These are phyloP conservation scores for Craterostigma plantagineum DNA, from an alignment of 257 asterid genomes.

Conservation along the genomic window DNA sequence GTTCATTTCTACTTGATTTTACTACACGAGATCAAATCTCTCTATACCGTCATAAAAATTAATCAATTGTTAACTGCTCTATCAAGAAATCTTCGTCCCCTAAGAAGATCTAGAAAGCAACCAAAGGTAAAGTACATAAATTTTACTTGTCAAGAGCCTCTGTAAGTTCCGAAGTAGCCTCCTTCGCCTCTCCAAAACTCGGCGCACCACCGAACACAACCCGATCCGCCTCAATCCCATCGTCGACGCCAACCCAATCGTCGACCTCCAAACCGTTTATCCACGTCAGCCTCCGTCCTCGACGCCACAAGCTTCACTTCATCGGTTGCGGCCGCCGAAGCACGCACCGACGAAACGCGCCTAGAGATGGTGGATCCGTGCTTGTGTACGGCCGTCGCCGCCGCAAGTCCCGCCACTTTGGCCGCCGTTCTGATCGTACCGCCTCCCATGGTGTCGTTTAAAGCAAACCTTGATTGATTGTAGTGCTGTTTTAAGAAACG, in stretches of 20 bases:
- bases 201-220: slow-evolving; percentile 52
- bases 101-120: too few species aligned
- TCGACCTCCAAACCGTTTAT: slow-evolving; percentile 24
- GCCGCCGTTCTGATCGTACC: slow-evolving; percentile 60
- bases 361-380: slow-evolving; percentile 17
- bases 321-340: slow-evolving; percentile 14
- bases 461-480: too few species aligned
- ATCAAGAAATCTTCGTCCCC: too few species aligned
- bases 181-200: slow-evolving; percentile 46
- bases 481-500: too few species aligned
- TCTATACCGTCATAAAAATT: too few species aligned
- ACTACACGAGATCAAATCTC: neutral
- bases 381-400: slow-evolving; percentile 22
- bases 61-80: too few species aligned
- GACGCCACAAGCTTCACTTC: slow-evolving; percentile 17
- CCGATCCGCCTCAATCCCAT: slow-evolving; percentile 37
- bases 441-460: slow-evolving; percentile 22
- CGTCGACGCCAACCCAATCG: slow-evolving; percentile 54
- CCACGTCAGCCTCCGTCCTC: slow-evolving; percentile 11
- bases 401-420: slow-evolving; percentile 44
- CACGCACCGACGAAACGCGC: slow-evolving; percentile 19
- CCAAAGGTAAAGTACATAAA: neutral
- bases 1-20: too few species aligned
- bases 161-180: slow-evolving; percentile 68
- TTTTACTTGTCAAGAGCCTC: slow-evolving; percentile 44